Base-by-base conservation (phyloP, 179 eudicot species). In the Vitellaria paradoxa region DNA sequence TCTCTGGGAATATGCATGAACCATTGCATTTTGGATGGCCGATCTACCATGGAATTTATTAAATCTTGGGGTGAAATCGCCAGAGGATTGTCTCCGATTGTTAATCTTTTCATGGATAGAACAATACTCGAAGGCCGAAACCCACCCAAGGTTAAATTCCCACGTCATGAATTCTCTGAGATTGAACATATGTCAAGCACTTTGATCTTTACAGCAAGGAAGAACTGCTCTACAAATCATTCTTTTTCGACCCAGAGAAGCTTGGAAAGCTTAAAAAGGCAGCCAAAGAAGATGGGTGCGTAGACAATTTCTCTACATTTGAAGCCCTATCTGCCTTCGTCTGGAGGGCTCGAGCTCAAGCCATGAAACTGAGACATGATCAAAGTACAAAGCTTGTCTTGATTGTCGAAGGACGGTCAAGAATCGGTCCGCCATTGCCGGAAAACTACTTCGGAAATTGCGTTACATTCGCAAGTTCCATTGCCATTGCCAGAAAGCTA, bases 21-120 rank as follows among this genome's bases (percentile, higher is more conserved):
- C 77, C 96, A 91, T 52, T 81, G 85, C 74, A 76, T 89, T 84
- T 83, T 87, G 21, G 96, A 91, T 75, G 96, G 96, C 0, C 78
- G 85, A 4, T 88, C 73, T 21, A 88, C 93, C 73, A 85, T 91
- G 84, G 89, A 91, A 20, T 91, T 91, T 69, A 86, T 91, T 2
- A 88, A 86, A 71, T 79, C 91, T 7, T 91, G 96, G 96, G 87
- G 87, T 0, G 89, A 88, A 64, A 88, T 82, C 15, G 90, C 92
- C 6, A 77, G 96, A 9, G 89, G 88, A 20, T 73, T 91, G 47
- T 26, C 91, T 68, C 79, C 87, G 5, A 80, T 76, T 15, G 79
- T 72, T 23, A 88, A 90, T 0, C 93, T 91, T 0, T 81, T 77
- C 81, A 9, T 91, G n/a, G 91, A 9, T 91, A 15, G 91, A 61